Evolutionary conservation across 495 filamentous ascomycete genomes (phyloP), one percentile per base, ranked within the genome.

Genomic region (Apodospora peruviana): DNA sequence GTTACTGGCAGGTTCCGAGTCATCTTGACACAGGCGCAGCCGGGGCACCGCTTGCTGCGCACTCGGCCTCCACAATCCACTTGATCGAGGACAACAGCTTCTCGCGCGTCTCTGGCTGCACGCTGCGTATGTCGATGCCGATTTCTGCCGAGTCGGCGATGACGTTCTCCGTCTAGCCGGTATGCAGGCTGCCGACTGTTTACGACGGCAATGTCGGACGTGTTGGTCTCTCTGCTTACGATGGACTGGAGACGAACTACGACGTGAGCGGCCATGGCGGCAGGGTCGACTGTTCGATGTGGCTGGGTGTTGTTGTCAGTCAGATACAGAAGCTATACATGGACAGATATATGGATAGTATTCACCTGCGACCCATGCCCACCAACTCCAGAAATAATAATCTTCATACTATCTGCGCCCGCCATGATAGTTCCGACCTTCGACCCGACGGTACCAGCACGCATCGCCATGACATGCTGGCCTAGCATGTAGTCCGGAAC

Each of bases 401-500:
- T 62, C 11, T 64, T 54, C 23, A 78, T 67, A 1, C 61, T 50
- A 51, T 80, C 74, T 0, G 65, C 70, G 0, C 70, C 69, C 0
- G 65, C 59, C 53, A 43, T 57, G 32, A 80, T 62, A 0, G 61
- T 61, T 0, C 77, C 79, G 1, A 66, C 58, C 18, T 67, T 56
- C 51, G 67, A 63, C n/a, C 65, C 66, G 41, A 77, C 65, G 16
- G 37, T 52, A 2, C 71, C 71, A 7, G 66, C 51, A 18, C 51
- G 47, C 8, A 53, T 43, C 2, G 69, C 56, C 55, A 72, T 65
- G 2, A 84, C 75, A 67, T 86, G 82, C 41, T 75, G 75, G 5
- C 78, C 78, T 16, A 86, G 62, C 0, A 79, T 72, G 9, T 81
- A 49, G 50, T 83, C 79, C 5, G 82, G 82, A 16, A 68, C 46